phyloP scores from a whole-genome alignment of 208 protist genomes.

The Endotrypanum monterogeii region DNA sequence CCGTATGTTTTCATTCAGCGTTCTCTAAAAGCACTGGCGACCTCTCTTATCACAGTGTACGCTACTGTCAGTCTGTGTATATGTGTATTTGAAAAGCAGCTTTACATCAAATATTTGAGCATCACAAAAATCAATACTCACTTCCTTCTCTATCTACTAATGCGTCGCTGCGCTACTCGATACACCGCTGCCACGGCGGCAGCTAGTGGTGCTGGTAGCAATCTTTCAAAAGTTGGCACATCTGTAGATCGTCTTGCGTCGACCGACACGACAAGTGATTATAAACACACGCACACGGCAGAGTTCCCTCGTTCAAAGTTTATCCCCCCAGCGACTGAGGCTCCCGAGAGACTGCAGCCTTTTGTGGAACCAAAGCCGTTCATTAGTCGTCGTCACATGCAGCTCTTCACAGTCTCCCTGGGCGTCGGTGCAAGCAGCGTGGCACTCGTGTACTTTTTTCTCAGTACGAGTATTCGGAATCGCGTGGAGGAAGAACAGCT shows the following conservation, averaged over 20 bases:
- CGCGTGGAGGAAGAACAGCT: conserved; percentile 58
- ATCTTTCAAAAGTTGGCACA: conserved; percentile 4
- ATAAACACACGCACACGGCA: conserved; percentile 27
- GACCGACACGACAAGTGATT: neutral
- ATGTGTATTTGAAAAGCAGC: neutral
- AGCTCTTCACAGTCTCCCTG: conserved; percentile 73
- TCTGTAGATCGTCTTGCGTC: neutral
- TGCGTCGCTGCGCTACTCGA: conserved; percentile 21
- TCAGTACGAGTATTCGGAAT: conserved; percentile 72
- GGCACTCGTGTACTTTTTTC: conserved; percentile 65
- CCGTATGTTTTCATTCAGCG: too few species aligned
- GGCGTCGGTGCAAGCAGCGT: conserved; percentile 61
- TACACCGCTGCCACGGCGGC: conserved; percentile 5
- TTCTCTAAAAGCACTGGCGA: neutral
- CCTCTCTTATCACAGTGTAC: neutral
- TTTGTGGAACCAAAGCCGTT: conserved; percentile 85
- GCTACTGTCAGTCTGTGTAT: neutral
- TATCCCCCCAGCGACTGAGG: conserved; percentile 54
- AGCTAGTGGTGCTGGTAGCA: conserved; percentile 1
- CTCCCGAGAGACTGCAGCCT: conserved; percentile 68
- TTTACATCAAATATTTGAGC: neutral
- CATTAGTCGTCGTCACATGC: conserved; percentile 60
- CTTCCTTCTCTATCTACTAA: conserved; percentile 1
- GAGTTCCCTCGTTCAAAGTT: conserved; percentile 28
- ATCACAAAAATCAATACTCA: too few species aligned